These are phyloP conservation scores for Chrysopogon serrulatus DNA, from an alignment of 176 grass and related monocot genomes.

Conservation along the genomic window DNA sequence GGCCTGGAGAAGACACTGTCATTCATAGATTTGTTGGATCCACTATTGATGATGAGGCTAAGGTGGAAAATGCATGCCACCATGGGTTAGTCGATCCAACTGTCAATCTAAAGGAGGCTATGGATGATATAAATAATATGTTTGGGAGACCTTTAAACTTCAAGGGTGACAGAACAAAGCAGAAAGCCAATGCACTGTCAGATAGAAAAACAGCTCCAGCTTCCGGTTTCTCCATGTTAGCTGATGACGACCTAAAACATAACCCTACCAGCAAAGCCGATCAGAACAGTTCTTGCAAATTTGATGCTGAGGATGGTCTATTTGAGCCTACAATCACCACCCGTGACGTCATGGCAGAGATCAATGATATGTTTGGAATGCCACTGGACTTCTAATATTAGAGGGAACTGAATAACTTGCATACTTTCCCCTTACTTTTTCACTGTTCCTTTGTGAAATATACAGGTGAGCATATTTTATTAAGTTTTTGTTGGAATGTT, in stretches of 20 bases:
- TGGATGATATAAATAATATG: conserved; percentile 92
- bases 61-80: conserved; percentile 91
- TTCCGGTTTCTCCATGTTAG: conserved; percentile 64
- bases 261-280: conserved; percentile 18
- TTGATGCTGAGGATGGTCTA: conserved; percentile 40
- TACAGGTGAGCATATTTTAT: conserved; percentile 16
- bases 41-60: conserved; percentile 60
- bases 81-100: conserved; percentile 86
- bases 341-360: conserved; percentile 72
- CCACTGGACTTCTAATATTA: conserved; percentile 64
- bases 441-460: not conserved
- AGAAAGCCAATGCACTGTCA: conserved; percentile 24
- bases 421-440: not conserved
- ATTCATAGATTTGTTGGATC: conserved; percentile 88
- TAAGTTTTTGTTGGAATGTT: not conserved
- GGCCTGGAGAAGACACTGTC: conserved; percentile 59
- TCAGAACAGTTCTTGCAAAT: conserved; percentile 25
- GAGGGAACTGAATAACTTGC: conserved; percentile 2
- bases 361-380: conserved; percentile 88
- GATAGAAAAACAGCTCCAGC: conserved; percentile 34
- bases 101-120: conserved; percentile 84
- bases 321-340: conserved; percentile 93
- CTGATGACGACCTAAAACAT: conserved; percentile 53
- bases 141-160: conserved; percentile 83
- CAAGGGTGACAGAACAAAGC: conserved; percentile 47